Percentiles rank a stretch among this genome's conserved stretches.
Evolutionary conservation across 805 yeast species (phyloP).

Genomic region (Soucietia sequanensis): DNA sequence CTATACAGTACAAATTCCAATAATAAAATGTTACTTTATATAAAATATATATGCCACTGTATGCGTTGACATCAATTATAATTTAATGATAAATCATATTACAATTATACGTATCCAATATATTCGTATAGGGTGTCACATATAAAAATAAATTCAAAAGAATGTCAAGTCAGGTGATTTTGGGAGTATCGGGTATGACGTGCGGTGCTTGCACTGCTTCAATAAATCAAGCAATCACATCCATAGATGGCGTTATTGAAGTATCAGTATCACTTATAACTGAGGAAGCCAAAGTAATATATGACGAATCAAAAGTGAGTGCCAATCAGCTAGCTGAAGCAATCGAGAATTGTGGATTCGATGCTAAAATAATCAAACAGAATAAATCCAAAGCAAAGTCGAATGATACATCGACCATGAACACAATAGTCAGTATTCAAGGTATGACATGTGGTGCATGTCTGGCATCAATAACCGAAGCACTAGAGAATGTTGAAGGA

Average conservation of each 20-base stretch:
- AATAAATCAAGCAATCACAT: conserved; percentile 30
- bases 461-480: conserved; percentile 60
- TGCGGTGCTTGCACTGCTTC: conserved; percentile 45
- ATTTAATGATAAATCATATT: too few species aligned
- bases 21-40: too few species aligned
- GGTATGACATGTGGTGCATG: conserved; percentile 96
- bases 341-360: conserved; percentile 34
- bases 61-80: too few species aligned
- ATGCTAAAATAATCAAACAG: conserved; percentile 5
- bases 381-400: background rate
- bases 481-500: conserved; percentile 47
- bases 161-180: background rate
- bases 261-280: conserved; percentile 37
- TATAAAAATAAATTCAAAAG: too few species aligned
- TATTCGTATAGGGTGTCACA: too few species aligned
- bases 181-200: conserved; percentile 29
- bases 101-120: too few species aligned
- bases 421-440: conserved; percentile 18
- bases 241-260: conserved; percentile 18
- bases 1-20: too few species aligned
- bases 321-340: conserved; percentile 15
- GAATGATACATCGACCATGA: background rate
- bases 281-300: conserved; percentile 31
- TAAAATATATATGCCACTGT: too few species aligned
- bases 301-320: conserved; percentile 12